Percentiles rank a stretch among this genome's conserved stretches.
phyloP scores from a whole-genome alignment of 2,329 filamentous ascomycete genomes.

The Pyrenophora seminiperda region DNA sequence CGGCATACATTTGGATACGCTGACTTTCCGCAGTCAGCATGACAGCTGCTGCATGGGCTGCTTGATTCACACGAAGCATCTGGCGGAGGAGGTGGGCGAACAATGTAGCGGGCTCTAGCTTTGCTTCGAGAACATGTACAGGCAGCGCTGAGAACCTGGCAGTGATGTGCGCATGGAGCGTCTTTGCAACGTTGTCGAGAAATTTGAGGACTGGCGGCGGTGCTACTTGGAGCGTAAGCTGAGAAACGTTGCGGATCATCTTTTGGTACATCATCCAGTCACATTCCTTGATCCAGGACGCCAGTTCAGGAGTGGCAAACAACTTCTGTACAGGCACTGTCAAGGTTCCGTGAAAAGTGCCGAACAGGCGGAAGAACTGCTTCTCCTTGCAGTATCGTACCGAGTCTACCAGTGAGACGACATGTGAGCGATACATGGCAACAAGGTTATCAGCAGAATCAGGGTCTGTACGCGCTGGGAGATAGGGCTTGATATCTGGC shows the following conservation, averaged over 20 bases:
- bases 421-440: slow-evolving; percentile 90
- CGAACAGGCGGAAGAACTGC: slow-evolving; percentile 93
- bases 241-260: slow-evolving; percentile 90
- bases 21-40: slow-evolving; percentile 89
- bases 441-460: slow-evolving; percentile 85
- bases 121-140: slow-evolving; percentile 81
- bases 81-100: slow-evolving; percentile 87
- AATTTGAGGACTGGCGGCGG: slow-evolving; percentile 87
- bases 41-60: slow-evolving; percentile 90
- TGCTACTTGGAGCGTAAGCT: slow-evolving; percentile 88
- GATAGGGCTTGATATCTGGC: slow-evolving; percentile 83
- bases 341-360: slow-evolving; percentile 92
- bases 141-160: slow-evolving; percentile 86
- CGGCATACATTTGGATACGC: slow-evolving; percentile 91
- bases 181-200: slow-evolving; percentile 82
- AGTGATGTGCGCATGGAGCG: slow-evolving; percentile 78
- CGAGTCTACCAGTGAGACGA: slow-evolving; percentile 92
- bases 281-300: slow-evolving; percentile 92
- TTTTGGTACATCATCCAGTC: slow-evolving; percentile 96
- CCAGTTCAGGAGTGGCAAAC: slow-evolving; percentile 78
- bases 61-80: slow-evolving; percentile 87
- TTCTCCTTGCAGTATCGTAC: slow-evolving; percentile 97
- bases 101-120: slow-evolving; percentile 83
- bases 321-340: slow-evolving; percentile 96
- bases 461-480: slow-evolving; percentile 79